These are phyloP conservation scores for Buddleja alternifolia DNA, from an alignment of 257 asterid genomes.

Conservation along the genomic window DNA sequence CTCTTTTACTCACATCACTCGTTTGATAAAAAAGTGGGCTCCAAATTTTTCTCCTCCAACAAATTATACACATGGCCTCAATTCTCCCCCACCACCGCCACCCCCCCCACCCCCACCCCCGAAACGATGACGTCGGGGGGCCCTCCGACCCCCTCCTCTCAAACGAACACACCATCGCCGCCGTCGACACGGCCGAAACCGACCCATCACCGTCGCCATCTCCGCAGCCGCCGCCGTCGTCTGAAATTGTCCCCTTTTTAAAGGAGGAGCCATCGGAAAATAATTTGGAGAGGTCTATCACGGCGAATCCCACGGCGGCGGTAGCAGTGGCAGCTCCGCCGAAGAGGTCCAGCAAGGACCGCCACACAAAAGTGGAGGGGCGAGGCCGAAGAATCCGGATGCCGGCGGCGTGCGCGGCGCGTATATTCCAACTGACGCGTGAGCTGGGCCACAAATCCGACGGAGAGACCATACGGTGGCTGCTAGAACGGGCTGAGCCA, in stretches of 20 bases:
- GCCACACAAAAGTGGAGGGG: conserved; percentile 90
- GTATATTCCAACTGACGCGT: conserved; percentile 72
- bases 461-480: conserved; percentile 85
- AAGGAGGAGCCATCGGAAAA: conserved; percentile 58
- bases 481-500: conserved; percentile 80
- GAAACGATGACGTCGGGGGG: conserved; percentile 31
- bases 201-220: conserved; percentile 18
- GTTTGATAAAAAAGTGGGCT: conserved; percentile 40
- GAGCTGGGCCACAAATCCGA: conserved; percentile 84
- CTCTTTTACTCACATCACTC: conserved; percentile 31
- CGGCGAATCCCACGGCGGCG: background rate
- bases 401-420: conserved; percentile 82
- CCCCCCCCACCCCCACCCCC: conserved; percentile 25
- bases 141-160: conserved; percentile 59
- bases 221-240: conserved; percentile 11
- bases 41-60: conserved; percentile 29
- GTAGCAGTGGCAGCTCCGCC: conserved; percentile 33
- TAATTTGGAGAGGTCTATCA: conserved; percentile 27
- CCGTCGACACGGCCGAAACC: conserved; percentile 38
- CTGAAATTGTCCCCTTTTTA: conserved; percentile 29
- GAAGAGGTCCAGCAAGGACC: conserved; percentile 70
- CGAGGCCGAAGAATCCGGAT: conserved; percentile 84
- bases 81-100: conserved; percentile 28
- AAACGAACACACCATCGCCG: conserved; percentile 49
- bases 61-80: conserved; percentile 36